A percentile compares a stretch with the other conserved stretches of the same genome.
Conservation (phyloP, 2,329 filamentous ascomycete species). For the Boeremia exigua region DNA sequence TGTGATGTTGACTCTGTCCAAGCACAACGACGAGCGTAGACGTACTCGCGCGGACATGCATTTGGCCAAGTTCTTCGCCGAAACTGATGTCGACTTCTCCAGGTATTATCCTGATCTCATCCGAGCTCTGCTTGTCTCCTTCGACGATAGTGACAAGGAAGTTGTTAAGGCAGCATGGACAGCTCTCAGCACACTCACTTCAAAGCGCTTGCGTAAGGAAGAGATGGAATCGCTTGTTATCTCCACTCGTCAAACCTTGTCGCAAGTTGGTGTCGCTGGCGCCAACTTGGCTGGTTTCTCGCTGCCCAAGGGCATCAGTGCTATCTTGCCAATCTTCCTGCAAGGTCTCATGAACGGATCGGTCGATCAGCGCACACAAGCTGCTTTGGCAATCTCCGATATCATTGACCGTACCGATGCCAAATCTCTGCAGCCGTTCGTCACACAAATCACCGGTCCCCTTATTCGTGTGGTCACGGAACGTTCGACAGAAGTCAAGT, state of each 20-base stretch:
- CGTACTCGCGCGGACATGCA: slow-evolving; percentile 80
- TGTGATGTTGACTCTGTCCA: slow-evolving; percentile 83
- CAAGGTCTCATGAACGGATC: slow-evolving; percentile 98
- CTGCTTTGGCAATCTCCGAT: slow-evolving; percentile 92
- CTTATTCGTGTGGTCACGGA: slow-evolving; percentile 98
- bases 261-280: slow-evolving; percentile 87
- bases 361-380: slow-evolving; percentile 86
- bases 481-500: slow-evolving; percentile 93
- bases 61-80: slow-evolving; percentile 83
- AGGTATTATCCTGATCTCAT: slow-evolving; percentile 96
- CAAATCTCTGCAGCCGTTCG: slow-evolving; percentile 88
- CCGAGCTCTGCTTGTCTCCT: slow-evolving; percentile 85
- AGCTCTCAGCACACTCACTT: slow-evolving; percentile 79
- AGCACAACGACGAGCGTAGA: slow-evolving; percentile 89
- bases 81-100: slow-evolving; percentile 85
- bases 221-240: slow-evolving; percentile 94
- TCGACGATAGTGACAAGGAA: slow-evolving; percentile 81
- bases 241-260: slow-evolving; percentile 84
- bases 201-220: slow-evolving; percentile 89
- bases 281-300: slow-evolving; percentile 84
- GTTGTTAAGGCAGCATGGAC: slow-evolving; percentile 92
- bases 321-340: slow-evolving; percentile 93
- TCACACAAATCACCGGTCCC: slow-evolving; percentile 96
- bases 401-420: slow-evolving; percentile 91
- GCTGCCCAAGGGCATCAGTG: slow-evolving; percentile 95